Evolutionary conservation across 345 rosid species (phyloP).

Genomic region (Diplotaxis tenuifolia): DNA sequence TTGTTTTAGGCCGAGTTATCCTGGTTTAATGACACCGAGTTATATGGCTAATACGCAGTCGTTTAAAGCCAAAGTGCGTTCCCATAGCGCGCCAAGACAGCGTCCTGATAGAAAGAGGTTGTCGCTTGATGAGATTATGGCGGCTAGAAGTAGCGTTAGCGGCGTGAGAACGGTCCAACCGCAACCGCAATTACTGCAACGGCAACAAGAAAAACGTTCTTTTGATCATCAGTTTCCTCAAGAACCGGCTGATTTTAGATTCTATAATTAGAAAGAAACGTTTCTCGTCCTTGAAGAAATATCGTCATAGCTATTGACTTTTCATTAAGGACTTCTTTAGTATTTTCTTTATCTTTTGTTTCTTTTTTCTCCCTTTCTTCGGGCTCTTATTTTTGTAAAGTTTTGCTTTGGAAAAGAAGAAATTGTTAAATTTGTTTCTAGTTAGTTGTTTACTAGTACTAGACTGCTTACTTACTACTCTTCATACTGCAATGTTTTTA

Average conservation of each 20-base stretch:
- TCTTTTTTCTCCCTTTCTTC: neutral
- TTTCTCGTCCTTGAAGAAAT: constrained; percentile 16
- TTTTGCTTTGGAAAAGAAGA: constrained; percentile 15
- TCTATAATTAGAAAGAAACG: constrained; percentile 34
- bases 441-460: neutral
- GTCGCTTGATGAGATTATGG: constrained; percentile 67
- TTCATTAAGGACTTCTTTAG: neutral
- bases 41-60: constrained; percentile 89
- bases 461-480: neutral
- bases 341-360: neutral
- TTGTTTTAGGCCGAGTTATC: constrained; percentile 46
- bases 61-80: constrained; percentile 72
- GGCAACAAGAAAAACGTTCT: constrained; percentile 20
- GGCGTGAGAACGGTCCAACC: constrained; percentile 51
- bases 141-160: constrained; percentile 77
- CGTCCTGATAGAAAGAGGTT: constrained; percentile 69
- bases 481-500: neutral
- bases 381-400: constrained; percentile 32
- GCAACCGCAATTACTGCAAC: constrained; percentile 23
- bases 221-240: constrained; percentile 25
- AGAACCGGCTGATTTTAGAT: constrained; percentile 25
- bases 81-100: constrained; percentile 85
- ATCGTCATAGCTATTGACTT: constrained; percentile 33
- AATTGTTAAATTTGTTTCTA: constrained; percentile 5
- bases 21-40: constrained; percentile 49